Evolutionary conservation across 148 eudicot species (phyloP), one percentile per base, ranked within the genome.

Genomic region (Camellia lanceoleosa): DNA sequence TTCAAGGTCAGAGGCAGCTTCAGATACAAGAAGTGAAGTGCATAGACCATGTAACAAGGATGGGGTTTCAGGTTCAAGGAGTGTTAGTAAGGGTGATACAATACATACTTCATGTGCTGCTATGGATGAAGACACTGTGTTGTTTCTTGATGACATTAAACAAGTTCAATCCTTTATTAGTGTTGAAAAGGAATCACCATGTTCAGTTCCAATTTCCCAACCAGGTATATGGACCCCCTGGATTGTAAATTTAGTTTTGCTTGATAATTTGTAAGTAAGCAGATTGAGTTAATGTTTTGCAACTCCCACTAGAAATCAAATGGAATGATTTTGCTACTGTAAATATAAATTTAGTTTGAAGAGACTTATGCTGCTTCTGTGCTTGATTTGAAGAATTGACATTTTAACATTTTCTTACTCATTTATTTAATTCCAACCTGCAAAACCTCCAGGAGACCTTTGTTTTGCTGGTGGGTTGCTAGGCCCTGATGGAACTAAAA

Each of bases 391-490:
- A 42, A 14, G 43, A 68, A 19, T 15, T 54, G 51, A 46, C 80
- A 30, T 56, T 43, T 68, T 41, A 20, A 15, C 18, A 38, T 52
- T 66, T 23, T 43, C 47, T 0, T 11, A 52, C 51, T 3, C 47
- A 9, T 68, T n/a, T 49, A 13, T 61, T 64, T 14, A 56, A 30
- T 63, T 74, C 74, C 7, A 44, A 71, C 79, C 51, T 68, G 49
- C 71, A 12, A 56, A 72, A 82, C 80, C 81, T 83, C 16, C 85
- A 88, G 97, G 88, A 79, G 90, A 89, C 68, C 77, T 83, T 60
- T 93, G 98, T 78, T 93, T 95, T 87, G 83, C 93, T 82, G 99
- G 91, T 78, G 95, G 93, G n/a, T 81, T 95, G 68, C 84, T 91
- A 52, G 98, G 95, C 69, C 95, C 99, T 58, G 95, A 93, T 85